Base-by-base conservation (phyloP, 2,329 filamentous ascomycete species). In the Plenodomus biglobosus region DNA sequence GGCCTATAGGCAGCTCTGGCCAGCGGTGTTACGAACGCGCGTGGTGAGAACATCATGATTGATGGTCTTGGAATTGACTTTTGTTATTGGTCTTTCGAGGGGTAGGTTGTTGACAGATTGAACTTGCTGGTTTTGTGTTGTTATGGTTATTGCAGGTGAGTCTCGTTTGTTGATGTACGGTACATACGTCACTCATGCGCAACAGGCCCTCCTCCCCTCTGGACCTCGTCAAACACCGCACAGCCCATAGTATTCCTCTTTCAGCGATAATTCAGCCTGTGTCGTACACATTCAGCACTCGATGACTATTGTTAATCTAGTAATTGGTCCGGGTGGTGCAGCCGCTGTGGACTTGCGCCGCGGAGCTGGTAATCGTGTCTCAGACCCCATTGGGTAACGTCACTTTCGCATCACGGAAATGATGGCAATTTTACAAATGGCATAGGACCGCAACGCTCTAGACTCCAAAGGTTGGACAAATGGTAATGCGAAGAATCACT, bases 1-100 rank as follows among this genome's bases (percentile, higher is more conserved):
- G 51, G 51, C 41, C 50, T 36, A 19, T 40, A 37, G 13, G 44
- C 48, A n/a, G 40, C 52, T 42, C 46, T 50, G 15, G 48, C 38
- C 16, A 53, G 24, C 2, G 47, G 43, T 27, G 48, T 39, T 11
- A 42, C 17, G 35, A 53, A 44, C 35, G 40, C 22, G 35, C 54
- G 52, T 21, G 40, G 27, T 34, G 44, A 22, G 27, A 42, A 50
- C 48, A 59, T 55, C 34, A 27, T 46, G 15, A 6, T 27, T 17
- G 37, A n/a, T 6, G 16, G n/a, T 13, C 11, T 30, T 35, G 40
- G n/a, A 6, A 20, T 15, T 17, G 40, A 24, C 10, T 24, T 5
- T 24, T 24, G 5, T 24, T 5, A 24, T 24, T n/a, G n/a, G n/a
- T n/a, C n/a, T n/a, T n/a, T n/a, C n/a, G n/a, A n/a, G n/a, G n/a